Base-by-base conservation (phyloP, 2,329 filamentous ascomycete genomes). In the Phyllosticta ampelicida region DNA sequence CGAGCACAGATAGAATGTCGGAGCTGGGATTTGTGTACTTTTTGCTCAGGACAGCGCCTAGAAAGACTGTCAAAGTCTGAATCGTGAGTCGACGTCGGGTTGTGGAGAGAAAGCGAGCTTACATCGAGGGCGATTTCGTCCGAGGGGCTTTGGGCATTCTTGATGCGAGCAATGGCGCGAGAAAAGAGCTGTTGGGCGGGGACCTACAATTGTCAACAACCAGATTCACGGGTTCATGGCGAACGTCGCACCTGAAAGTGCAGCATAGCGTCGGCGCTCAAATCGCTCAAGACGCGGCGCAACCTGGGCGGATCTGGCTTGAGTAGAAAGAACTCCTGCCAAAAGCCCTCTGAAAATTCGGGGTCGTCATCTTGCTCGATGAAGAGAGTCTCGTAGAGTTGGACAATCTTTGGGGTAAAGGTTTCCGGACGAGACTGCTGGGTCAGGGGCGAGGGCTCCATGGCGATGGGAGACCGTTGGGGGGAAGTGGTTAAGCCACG, bases 21-120 rank as follows among this genome's bases (percentile, higher is more conserved):
- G 94, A 94, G 71, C 90, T 96, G 5, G 91, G 89, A 67, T 96
- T 96, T 21, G 89, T 90, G 72, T 95, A 99, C 71, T 87, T 90
- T 74, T 97, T 99, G 60, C 83, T 82, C 61, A 97, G 78, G 18
- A 95, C 81, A 57, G 85, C 84, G 54, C 86, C 85, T 69, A 99
- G 80, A 73, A 97, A 96, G 53, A 88, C 85, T 71, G 87, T 90
- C 68, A 97, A 80, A 61, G 91, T 97, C 89, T 97, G 71, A 66
- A 64, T 68, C 64, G 73, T 76, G 69, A 75, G 76, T 78, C 67
- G 74, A 63, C 61, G 61, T 44, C 36, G 50, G 51, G 53, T 55
- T 48, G 48, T 50, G 50, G 51, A 48, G 19, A 54, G 23, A 18
- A 29, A 18, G 16, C 19, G 30, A 13, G 53, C 83, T 74, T 78